Percentiles rank a stretch among this genome's conserved stretches.
Evolutionary conservation across 1,139 yeast species (phyloP).

Genomic region (Hanseniaspora sp.): DNA sequence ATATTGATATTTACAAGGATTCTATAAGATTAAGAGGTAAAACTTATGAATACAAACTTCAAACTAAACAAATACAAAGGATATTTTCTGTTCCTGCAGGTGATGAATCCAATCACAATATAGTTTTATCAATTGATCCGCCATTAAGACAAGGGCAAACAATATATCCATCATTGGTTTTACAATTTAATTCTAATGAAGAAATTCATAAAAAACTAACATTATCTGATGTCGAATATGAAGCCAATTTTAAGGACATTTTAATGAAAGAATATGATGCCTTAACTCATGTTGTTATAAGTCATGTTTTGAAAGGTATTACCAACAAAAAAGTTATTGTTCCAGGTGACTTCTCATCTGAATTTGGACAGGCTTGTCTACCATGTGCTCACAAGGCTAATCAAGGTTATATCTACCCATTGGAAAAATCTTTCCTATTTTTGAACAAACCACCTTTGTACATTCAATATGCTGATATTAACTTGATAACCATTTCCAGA

Average conservation of each 20-base stretch:
- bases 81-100: constrained; percentile 87
- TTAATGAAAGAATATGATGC: constrained; percentile 67
- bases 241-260: constrained; percentile 63
- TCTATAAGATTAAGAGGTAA: constrained; percentile 91
- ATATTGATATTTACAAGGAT: constrained; percentile 82
- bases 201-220: constrained; percentile 86
- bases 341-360: constrained; percentile 76
- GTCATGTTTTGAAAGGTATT: constrained; percentile 81
- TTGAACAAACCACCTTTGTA: constrained; percentile 90
- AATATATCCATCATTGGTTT: constrained; percentile 79
- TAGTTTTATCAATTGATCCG: constrained; percentile 86
- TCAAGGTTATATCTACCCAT: constrained; percentile 83
- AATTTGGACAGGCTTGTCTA: constrained; percentile 69
- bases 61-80: constrained; percentile 80
- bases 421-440: constrained; percentile 82
- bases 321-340: constrained; percentile 75
- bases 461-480: constrained; percentile 75
- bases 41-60: constrained; percentile 93
- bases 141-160: constrained; percentile 94
- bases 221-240: constrained; percentile 70
- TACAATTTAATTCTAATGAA: constrained; percentile 83
- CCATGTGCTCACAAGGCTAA: constrained; percentile 89
- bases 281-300: constrained; percentile 76
- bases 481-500: constrained; percentile 71
- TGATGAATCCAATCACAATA: constrained; percentile 80